These are phyloP conservation scores for Besnoitia besnoiti DNA, from an alignment of 169 alveolate species.

Conservation along the genomic window DNA sequence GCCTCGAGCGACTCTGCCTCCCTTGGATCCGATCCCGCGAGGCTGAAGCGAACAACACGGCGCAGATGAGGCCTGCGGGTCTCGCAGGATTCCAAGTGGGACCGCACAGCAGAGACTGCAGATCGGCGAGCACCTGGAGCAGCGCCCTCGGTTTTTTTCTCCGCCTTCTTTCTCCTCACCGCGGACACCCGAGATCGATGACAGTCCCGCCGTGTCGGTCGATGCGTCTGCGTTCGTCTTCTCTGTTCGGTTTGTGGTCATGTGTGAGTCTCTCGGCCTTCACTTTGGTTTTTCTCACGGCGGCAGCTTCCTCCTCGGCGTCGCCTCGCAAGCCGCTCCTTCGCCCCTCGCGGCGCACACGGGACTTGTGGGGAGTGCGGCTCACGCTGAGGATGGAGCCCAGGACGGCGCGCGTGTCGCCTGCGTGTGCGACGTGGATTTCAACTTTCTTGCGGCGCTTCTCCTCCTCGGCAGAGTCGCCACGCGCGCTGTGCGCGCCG, in stretches of 20 bases:
- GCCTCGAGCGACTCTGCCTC: too few relatives aligned
- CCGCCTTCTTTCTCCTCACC: not conserved
- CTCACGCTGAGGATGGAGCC: too few relatives aligned
- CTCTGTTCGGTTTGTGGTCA: slow-evolving; percentile 90
- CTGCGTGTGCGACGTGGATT: not conserved
- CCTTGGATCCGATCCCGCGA: too few relatives aligned
- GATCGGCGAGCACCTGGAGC: too few relatives aligned
- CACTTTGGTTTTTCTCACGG: not conserved
- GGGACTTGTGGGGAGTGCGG: too few relatives aligned
- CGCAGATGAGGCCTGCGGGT: too few relatives aligned
- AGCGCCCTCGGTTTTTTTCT: too few relatives aligned
- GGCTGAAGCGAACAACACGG: too few relatives aligned
- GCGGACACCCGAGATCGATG: slow-evolving; percentile 11
- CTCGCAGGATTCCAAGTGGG: too few relatives aligned
- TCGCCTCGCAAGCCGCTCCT: not conserved
- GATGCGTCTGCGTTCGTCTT: slow-evolving; percentile 81
- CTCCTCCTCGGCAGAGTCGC: not conserved
- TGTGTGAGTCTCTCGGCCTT: slow-evolving; percentile 68
- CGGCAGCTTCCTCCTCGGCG: not conserved
- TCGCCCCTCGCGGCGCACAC: too few relatives aligned
- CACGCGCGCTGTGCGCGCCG: too few relatives aligned
- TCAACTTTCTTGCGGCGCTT: not conserved
- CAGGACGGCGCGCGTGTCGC: slow-evolving; percentile 26
- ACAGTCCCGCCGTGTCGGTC: slow-evolving; percentile 87
- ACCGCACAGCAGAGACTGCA: too few relatives aligned